Base-by-base conservation (phyloP, 202 grass and related monocot species). In the Digitaria exilis region DNA sequence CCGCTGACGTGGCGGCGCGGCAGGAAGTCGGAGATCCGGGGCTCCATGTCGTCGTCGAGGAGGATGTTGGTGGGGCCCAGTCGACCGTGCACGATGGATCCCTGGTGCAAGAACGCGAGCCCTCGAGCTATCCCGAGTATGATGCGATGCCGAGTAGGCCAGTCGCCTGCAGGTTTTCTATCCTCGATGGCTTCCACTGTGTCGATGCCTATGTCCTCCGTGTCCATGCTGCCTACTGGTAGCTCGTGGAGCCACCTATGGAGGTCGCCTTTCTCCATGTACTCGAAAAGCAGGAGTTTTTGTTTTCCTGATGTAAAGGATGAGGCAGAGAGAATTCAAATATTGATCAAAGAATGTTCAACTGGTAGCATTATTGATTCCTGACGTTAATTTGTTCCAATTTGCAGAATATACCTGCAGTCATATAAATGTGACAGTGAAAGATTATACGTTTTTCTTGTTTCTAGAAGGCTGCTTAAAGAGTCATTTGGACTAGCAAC, bases 231-330 rank as follows among this genome's bases (percentile, higher is more conserved):
- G 1, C 89, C 91, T 0, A 51, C 85, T 0, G 91, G 94, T 0
- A 97, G 87, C 83, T 97, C 94, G 14, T 97, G 91, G 15, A 97
- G 85, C 94, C 94, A 97, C 19, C 85, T 89, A 9, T 97, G 83
- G 4, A 97, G 91, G 63, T 97, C 91, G 9, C 94, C 94, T 52
- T 72, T 90, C 77, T 97, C 87, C 85, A 94, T 92, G 77, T 92
- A 97, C 85, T 97, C 91, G 72, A 90, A 97, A 0, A 97, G 37
- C 0, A 91, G 59, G 19, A 97, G 85, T 12, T 87, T 97, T 16
- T 97, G 82, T 3, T 66, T 86, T 16, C 91, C 94, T 97, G 30
- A n/a, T 15, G 37, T 1, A 0, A 15, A 0, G 0, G 15, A n/a
- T n/a, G n/a, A 17, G 55, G 46, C 58, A 21, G 0, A 7, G 6